These are phyloP conservation scores for Triadica sebifera DNA, from an alignment of 345 rosid genomes.

Conservation along the genomic window DNA sequence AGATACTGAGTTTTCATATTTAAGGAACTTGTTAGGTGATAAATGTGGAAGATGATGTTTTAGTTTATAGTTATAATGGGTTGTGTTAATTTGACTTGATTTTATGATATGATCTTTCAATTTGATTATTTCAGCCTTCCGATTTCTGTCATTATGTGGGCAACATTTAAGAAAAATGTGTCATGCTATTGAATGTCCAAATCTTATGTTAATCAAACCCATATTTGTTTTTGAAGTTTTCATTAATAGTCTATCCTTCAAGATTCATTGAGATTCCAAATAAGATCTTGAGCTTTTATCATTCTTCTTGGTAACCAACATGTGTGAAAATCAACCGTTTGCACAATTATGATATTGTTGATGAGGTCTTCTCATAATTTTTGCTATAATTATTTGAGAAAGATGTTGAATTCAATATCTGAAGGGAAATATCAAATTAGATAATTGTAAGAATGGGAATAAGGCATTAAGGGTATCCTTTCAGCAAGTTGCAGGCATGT, in stretches of 20 bases:
- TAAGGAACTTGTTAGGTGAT: background rate
- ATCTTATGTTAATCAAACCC: background rate
- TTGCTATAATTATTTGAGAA: background rate
- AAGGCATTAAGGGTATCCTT: conserved; percentile 32
- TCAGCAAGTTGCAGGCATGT: conserved; percentile 51
- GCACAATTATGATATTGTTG: background rate
- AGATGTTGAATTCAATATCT: background rate
- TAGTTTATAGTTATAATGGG: background rate
- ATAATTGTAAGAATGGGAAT: conserved; percentile 20
- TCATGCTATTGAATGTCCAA: background rate
- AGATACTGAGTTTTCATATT: background rate
- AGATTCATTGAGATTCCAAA: background rate
- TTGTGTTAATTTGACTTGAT: background rate
- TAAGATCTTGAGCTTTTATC: too few species aligned
- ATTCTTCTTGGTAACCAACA: background rate
- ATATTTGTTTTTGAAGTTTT: background rate
- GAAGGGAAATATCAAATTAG: too few species aligned
- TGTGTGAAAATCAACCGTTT: background rate
- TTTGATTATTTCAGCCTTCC: background rate
- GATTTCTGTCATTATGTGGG: background rate
- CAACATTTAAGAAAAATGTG: background rate
- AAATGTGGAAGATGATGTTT: background rate
- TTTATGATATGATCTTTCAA: background rate
- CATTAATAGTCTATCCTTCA: background rate
- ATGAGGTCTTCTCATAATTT: background rate